phyloP scores from a whole-genome alignment of 306 rosid genomes.

The Gillenia trifoliata region DNA sequence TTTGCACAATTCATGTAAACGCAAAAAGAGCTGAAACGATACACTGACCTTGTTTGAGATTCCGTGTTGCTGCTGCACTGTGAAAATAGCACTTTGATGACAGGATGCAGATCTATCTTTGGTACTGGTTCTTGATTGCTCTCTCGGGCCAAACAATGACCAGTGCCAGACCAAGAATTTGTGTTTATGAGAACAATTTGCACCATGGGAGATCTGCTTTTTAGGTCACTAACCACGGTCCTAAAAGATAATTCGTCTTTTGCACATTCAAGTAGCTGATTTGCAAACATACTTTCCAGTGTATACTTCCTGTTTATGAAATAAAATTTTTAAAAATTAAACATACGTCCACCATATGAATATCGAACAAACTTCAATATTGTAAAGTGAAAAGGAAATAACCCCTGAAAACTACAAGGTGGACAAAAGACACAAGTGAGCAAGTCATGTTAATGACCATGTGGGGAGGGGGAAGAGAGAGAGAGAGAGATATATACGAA shows the following conservation, averaged over 20 bases:
- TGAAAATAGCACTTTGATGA: slow-evolving; percentile 69
- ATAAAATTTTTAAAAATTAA: slow-evolving; percentile 10
- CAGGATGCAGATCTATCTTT: slow-evolving; percentile 52
- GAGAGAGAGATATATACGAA: not conserved
- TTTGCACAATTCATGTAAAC: not conserved
- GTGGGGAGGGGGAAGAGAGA: not conserved
- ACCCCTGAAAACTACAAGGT: not conserved
- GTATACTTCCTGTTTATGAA: slow-evolving; percentile 56
- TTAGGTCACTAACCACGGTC: slow-evolving; percentile 68
- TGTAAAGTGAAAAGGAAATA: not conserved
- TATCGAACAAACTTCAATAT: slow-evolving; percentile 12
- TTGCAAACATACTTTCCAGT: slow-evolving; percentile 69
- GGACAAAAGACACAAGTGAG: not conserved
- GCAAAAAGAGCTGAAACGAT: not conserved
- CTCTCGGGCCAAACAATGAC: slow-evolving; percentile 40
- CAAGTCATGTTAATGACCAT: not conserved
- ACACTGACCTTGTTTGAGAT: slow-evolving; percentile 60
- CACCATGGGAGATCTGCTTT: slow-evolving; percentile 51
- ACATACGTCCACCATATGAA: slow-evolving; percentile 1
- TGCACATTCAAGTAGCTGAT: slow-evolving; percentile 69
- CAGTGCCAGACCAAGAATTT: slow-evolving; percentile 68
- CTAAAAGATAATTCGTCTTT: slow-evolving; percentile 79
- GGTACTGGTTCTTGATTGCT: slow-evolving; percentile 25
- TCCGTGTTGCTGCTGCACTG: slow-evolving; percentile 40
- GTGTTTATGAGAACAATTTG: slow-evolving; percentile 69